A percentile compares a stretch with the other conserved stretches of the same genome.
Conservation (phyloP, 148 eudicot species). For the Vaccinium macrocarpon region DNA sequence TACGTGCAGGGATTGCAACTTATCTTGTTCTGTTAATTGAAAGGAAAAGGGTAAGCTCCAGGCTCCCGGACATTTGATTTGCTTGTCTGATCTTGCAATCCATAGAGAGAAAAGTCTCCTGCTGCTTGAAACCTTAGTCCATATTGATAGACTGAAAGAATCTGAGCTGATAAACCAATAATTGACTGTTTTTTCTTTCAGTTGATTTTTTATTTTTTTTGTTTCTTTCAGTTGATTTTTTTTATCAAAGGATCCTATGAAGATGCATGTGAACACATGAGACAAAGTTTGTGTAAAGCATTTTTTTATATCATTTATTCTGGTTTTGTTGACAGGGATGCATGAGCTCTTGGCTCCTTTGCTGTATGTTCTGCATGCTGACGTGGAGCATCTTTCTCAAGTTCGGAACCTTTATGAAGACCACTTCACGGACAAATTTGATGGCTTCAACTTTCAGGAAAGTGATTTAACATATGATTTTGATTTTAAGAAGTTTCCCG, state of each 20-base stretch:
- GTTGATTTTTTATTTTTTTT: neutral
- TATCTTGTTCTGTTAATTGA: neutral
- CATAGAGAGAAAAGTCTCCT: neutral
- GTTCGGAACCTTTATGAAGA: slow-evolving; percentile 70
- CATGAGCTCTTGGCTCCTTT: slow-evolving; percentile 96
- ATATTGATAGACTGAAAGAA: neutral
- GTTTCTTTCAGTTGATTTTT: neutral
- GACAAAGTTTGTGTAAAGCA: neutral
- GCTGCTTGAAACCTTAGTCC: neutral
- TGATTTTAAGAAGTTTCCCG: slow-evolving; percentile 57
- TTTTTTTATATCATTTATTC: neutral
- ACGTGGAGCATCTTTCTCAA: slow-evolving; percentile 66
- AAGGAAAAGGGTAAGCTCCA: neutral
- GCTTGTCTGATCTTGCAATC: neutral
- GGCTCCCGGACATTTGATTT: neutral
- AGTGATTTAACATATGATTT: slow-evolving; percentile 56
- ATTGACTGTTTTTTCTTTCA: neutral
- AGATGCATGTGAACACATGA: neutral
- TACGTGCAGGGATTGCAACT: neutral
- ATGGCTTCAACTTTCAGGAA: slow-evolving; percentile 65
- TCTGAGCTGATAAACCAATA: neutral
- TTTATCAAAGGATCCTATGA: neutral
- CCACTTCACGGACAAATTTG: slow-evolving; percentile 88
- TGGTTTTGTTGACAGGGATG: slow-evolving; percentile 63
- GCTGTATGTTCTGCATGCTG: slow-evolving; percentile 81